Percentiles rank a stretch among this genome's conserved stretches.
phyloP scores from a whole-genome alignment of 176 grass and related monocot genomes.

The Aegilops bicornis region DNA sequence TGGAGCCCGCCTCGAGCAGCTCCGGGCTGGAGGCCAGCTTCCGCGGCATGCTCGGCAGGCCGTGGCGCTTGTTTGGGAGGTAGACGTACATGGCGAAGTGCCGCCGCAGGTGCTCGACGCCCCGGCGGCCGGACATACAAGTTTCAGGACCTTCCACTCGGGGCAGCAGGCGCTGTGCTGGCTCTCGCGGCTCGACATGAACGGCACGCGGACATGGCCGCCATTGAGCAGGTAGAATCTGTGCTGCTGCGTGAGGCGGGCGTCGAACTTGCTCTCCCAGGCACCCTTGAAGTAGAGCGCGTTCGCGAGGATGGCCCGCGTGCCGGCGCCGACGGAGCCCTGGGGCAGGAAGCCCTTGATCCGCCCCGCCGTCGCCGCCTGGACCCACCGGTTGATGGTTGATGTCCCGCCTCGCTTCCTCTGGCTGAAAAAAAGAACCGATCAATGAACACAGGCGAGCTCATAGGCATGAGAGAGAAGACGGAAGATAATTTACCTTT shows the following conservation, averaged over 20 bases:
- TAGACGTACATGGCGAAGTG: neutral
- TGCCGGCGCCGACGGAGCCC: slow-evolving; percentile 1
- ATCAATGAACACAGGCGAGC: neutral
- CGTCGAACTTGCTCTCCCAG: slow-evolving; percentile 49
- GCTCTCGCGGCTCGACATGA: slow-evolving; percentile 33
- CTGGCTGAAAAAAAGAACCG: slow-evolving; percentile 7
- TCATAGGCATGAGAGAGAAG: neutral
- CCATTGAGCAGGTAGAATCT: slow-evolving; percentile 43
- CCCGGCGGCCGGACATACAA: neutral
- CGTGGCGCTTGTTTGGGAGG: neutral
- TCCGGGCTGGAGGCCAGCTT: neutral
- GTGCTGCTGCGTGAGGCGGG: neutral
- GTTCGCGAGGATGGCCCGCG: slow-evolving; percentile 43
- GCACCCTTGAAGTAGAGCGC: slow-evolving; percentile 79
- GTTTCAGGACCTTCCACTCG: neutral
- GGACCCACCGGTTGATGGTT: slow-evolving; percentile 61
- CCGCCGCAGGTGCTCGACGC: neutral
- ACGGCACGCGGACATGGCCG: slow-evolving; percentile 25
- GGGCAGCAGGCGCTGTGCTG: neutral
- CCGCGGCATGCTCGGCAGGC: neutral
- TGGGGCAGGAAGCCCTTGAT: slow-evolving; percentile 27
- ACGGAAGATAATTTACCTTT: neutral
- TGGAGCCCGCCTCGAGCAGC: neutral
- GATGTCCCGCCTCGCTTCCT: slow-evolving; percentile 35
- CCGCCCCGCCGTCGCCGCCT: slow-evolving; percentile 41